Evolutionary conservation across 2,329 filamentous ascomycete genomes (phyloP).

Genomic region (Pestalotiopsis sp.): DNA sequence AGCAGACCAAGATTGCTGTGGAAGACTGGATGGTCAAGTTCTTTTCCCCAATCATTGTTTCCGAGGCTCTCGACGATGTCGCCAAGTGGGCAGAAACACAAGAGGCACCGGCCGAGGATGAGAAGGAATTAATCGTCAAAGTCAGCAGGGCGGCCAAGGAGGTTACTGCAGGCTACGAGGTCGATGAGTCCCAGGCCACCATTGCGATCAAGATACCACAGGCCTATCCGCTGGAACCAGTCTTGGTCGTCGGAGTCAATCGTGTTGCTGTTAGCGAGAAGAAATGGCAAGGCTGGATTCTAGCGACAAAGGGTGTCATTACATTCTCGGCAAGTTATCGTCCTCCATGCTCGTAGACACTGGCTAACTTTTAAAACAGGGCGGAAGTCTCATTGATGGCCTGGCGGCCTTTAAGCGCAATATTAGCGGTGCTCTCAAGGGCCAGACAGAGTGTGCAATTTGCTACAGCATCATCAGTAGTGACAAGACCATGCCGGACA

Average conservation of each 20-base stretch:
- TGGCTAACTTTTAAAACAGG: constrained; percentile 40
- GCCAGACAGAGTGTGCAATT: constrained; percentile 93
- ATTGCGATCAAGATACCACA: constrained; percentile 81
- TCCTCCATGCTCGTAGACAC: not conserved
- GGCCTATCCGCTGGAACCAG: constrained; percentile 80
- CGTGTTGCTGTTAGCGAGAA: constrained; percentile 86
- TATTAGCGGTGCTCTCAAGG: constrained; percentile 84
- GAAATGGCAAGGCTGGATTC: constrained; percentile 91
- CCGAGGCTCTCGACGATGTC: constrained; percentile 67
- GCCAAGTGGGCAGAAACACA: constrained; percentile 64
- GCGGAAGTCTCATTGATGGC: constrained; percentile 86
- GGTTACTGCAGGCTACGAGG: constrained; percentile 79
- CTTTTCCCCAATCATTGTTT: constrained; percentile 73
- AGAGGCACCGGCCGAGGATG: constrained; percentile 49
- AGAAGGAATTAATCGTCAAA: constrained; percentile 66
- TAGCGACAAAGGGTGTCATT: constrained; percentile 88
- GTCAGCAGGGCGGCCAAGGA: constrained; percentile 73
- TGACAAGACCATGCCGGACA: constrained; percentile 89
- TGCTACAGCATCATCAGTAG: constrained; percentile 93
- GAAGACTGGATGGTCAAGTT: constrained; percentile 84
- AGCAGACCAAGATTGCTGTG: constrained; percentile 78
- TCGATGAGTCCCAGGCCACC: constrained; percentile 83
- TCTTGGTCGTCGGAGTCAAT: constrained; percentile 74
- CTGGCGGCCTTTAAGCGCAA: constrained; percentile 84
- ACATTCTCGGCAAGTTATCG: constrained; percentile 69